A percentile compares a stretch with the other conserved stretches of the same genome.
These are phyloP conservation scores for Suhomyces tanzawaensis DNA, from an alignment of 805 yeast genomes.

Conservation along the genomic window DNA sequence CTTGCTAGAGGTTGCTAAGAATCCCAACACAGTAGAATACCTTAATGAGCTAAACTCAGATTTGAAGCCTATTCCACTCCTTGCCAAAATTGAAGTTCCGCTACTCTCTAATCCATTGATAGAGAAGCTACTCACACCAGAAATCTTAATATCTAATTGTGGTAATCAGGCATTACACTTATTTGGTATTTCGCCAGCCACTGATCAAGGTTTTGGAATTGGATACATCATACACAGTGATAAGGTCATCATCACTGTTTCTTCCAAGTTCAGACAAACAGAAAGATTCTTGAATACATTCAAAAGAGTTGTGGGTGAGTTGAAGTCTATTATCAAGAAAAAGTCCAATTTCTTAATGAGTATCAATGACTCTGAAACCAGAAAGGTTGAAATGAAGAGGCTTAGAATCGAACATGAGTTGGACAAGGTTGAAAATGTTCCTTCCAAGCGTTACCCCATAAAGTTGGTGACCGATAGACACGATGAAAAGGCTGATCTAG, in stretches of 20 bases:
- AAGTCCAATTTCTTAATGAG: constrained; percentile 30
- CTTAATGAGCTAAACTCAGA: constrained; percentile 43
- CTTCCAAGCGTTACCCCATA: constrained; percentile 23
- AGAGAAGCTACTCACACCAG: constrained; percentile 35
- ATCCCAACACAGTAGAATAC: constrained; percentile 33
- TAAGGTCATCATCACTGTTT: constrained; percentile 74
- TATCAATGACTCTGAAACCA: constrained; percentile 29
- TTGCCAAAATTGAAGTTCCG: constrained; percentile 21
- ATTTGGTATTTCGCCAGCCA: constrained; percentile 91
- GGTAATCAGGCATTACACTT: constrained; percentile 85
- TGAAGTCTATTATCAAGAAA: constrained; percentile 48
- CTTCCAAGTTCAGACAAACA: constrained; percentile 88
- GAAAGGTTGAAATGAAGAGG: constrained; percentile 33
- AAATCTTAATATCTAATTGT: constrained; percentile 62
- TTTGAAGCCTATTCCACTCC: constrained; percentile 13
- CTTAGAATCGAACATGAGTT: constrained; percentile 36
- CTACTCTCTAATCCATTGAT: constrained; percentile 33
- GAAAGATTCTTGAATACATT: constrained; percentile 70
- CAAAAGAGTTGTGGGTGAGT: constrained; percentile 58
- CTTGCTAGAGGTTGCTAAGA: constrained; percentile 52
- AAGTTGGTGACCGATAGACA: constrained; percentile 9
- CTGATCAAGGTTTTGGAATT: constrained; percentile 88
- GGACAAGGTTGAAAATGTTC: constrained; percentile 21
- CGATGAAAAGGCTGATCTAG: constrained; percentile 7
- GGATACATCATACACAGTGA: constrained; percentile 85